phyloP scores from a whole-genome alignment of 345 rosid genomes.

The Theobroma cacao region DNA sequence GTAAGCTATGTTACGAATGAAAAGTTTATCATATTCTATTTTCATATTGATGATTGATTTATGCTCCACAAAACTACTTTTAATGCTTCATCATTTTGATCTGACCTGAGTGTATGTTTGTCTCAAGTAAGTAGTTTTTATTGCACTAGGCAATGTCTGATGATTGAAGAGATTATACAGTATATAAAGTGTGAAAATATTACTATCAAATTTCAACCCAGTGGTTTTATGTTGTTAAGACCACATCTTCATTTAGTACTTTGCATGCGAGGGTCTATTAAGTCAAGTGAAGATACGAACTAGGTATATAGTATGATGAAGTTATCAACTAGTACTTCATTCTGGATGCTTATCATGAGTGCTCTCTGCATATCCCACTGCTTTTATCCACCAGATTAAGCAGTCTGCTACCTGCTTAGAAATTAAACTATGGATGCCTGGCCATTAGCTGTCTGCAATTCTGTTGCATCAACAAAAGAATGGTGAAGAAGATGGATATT shows the following conservation, averaged over 20 bases:
- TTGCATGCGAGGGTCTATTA: neutral
- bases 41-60: neutral
- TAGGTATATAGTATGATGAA: neutral
- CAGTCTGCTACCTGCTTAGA: neutral
- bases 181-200: neutral
- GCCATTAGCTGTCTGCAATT: neutral
- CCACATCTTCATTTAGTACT: neutral
- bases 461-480: neutral
- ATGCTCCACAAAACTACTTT: neutral
- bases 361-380: neutral
- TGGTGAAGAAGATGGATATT: neutral
- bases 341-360: neutral
- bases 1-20: no score
- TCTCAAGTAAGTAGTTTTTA: neutral
- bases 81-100: neutral
- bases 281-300: neutral
- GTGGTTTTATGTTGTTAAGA: neutral
- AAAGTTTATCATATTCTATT: neutral
- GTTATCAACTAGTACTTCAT: neutral
- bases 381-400: neutral
- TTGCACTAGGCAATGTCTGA: neutral
- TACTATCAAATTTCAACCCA: neutral
- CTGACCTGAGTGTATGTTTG: neutral
- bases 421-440: constrained; percentile 24
- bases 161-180: neutral